Evolutionary conservation across 345 rosid species (phyloP), one percentile per base, ranked within the genome.

Genomic region (Syzygium aromaticum): DNA sequence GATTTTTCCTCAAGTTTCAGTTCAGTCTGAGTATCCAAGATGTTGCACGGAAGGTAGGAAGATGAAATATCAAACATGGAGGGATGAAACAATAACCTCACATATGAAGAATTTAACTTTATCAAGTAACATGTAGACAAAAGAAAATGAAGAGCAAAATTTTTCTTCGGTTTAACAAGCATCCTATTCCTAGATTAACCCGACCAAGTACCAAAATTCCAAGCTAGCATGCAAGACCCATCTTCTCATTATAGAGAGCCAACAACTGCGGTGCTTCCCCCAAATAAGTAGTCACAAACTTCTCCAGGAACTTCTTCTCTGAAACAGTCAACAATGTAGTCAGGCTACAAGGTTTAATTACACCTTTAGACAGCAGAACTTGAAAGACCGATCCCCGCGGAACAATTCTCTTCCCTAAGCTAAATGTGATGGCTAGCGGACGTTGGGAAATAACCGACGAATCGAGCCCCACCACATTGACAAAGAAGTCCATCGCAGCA

Each of bases 391-490:
- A 43, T 25, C 56, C 84, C 89, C 94, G 82, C 1, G 94, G 94
- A 49, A 90, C n/a, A 53, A 91, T 77, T 56, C 89, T 84, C 88
- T 89, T 90, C 86, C 89, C 88, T 54, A 92, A 52, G 84, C 94
- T 93, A 11, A 25, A 27, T 1, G 46, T 7, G 67, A 90, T 9
- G 30, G 86, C 3, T 5, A 10, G 1, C 1, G 92, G 92, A 15
- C 13, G 2, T 30, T 52, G 43, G 30, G 86, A 86, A 53, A 91
- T 43, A 51, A 8, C 83, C 1, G 84, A 85, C 8, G 89, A 9
- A 30, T 85, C 85, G 86, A 67, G 57, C 16, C 89, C 91, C 88
- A 93, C 67, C 52, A 84, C 54, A 67, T 91, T 86, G 51, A 91
- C 88, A 85, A 90, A 53, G 83, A 88, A 64, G 53, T 90, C 87